These are phyloP conservation scores for Fraxinus platypoda DNA, from an alignment of 305 asterid species.

Conservation along the genomic window DNA sequence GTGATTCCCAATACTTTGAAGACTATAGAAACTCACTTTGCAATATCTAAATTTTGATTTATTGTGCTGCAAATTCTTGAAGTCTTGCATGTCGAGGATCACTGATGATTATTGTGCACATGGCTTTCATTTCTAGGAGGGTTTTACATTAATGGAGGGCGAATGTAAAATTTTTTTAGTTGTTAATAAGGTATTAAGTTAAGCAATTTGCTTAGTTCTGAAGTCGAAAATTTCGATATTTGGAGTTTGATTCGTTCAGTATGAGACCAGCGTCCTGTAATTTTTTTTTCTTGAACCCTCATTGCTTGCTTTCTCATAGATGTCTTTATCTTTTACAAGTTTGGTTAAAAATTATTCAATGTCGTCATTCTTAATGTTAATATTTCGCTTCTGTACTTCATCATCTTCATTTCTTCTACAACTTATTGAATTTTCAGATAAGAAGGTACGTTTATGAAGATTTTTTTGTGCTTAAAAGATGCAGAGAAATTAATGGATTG, in stretches of 20 bases:
- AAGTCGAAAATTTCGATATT: neutral
- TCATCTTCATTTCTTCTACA: no score
- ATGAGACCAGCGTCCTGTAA: neutral
- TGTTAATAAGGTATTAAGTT: neutral
- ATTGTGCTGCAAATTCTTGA: neutral
- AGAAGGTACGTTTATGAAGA: no score
- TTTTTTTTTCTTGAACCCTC: no score
- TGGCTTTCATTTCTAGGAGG: neutral
- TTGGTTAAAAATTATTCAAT: no score
- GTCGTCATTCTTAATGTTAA: no score
- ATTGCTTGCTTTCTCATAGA: no score
- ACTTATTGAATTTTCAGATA: no score
- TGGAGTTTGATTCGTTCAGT: neutral
- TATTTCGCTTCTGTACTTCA: no score
- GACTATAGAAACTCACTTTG: neutral
- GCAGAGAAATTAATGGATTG: no score
- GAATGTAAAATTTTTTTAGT: neutral
- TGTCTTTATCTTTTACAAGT: no score
- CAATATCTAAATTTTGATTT: neutral
- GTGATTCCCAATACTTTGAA: neutral
- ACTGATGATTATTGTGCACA: neutral
- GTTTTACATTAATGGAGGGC: neutral
- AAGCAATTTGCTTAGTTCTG: neutral
- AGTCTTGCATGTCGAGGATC: neutral
- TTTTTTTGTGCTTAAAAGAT: no score